Conservation (phyloP, 176 grass and related monocot genomes). For the Avena eriantha region DNA sequence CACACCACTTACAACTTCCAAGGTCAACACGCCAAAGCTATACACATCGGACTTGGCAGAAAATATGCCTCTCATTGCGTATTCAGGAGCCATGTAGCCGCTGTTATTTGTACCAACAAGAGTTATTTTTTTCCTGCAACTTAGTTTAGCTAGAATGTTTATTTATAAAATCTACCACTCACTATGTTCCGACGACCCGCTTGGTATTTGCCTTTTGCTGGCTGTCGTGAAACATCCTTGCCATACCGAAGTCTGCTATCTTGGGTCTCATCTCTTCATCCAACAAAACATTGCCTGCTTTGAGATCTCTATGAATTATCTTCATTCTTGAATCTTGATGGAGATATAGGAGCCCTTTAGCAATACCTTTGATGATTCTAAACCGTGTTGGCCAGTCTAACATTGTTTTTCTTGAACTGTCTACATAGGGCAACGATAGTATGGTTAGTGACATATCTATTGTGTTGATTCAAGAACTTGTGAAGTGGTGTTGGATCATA, state of each 20-base stretch:
- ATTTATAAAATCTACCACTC: not conserved
- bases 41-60: constrained; percentile 19
- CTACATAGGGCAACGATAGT: not conserved
- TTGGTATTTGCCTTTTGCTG: not conserved
- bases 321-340: constrained; percentile 16
- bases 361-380: not conserved
- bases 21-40: constrained; percentile 8
- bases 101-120: not conserved
- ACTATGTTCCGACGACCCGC: constrained; percentile 3
- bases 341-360: constrained; percentile 16
- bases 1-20: constrained; percentile 4
- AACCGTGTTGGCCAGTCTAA: constrained; percentile 2
- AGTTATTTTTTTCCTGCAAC: not conserved
- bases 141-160: not conserved
- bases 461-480: constrained; percentile 5
- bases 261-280: constrained; percentile 7
- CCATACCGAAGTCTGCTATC: constrained; percentile 15
- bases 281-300: not conserved
- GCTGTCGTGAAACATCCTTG: not conserved
- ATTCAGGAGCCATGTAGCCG: constrained; percentile 12
- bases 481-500: not conserved
- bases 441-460: constrained; percentile 4
- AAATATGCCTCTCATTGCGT: constrained; percentile 7
- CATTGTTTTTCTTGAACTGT: not conserved
- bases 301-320: constrained; percentile 4